A percentile compares a stretch with the other conserved stretches of the same genome.
phyloP scores from a whole-genome alignment of 805 yeast genomes.

The Myxozyma nipponensis region DNA sequence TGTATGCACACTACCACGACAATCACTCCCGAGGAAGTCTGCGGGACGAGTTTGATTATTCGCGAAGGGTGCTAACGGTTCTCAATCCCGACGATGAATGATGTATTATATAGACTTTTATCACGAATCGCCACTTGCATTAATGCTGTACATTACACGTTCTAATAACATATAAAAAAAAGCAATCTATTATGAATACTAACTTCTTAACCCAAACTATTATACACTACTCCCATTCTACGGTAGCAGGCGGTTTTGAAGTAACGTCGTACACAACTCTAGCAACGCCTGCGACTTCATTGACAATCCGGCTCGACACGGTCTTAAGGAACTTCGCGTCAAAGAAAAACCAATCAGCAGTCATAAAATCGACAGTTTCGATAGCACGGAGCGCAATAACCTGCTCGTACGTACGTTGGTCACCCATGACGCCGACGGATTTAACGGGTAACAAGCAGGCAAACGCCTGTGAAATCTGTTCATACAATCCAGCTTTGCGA shows the following conservation, averaged over 20 bases:
- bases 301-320: slow-evolving; percentile 93
- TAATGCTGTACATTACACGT: not conserved
- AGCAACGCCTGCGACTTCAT: slow-evolving; percentile 98
- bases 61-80: slow-evolving; percentile 53
- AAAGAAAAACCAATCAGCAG: slow-evolving; percentile 98
- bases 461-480: slow-evolving; percentile 93
- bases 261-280: slow-evolving; percentile 98
- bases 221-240: slow-evolving; percentile 87
- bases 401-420: slow-evolving; percentile 98
- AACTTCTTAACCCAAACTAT: not conserved
- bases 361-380: slow-evolving; percentile 97
- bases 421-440: slow-evolving; percentile 99
- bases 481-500: slow-evolving; percentile 85
- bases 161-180: not conserved
- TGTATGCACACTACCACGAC: slow-evolving; percentile 44
- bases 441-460: slow-evolving; percentile 96
- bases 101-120: too few relatives aligned
- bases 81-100: slow-evolving; percentile 44
- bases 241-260: slow-evolving; percentile 99
- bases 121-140: too few relatives aligned
- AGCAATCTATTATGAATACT: not conserved
- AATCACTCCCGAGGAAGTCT: slow-evolving; percentile 47
- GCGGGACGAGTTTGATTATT: slow-evolving; percentile 56
- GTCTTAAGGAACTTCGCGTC: slow-evolving; percentile 87
- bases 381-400: slow-evolving; percentile 98